phyloP scores from a whole-genome alignment of 1,139 yeast species.

The Yamadazyma mexicana region DNA sequence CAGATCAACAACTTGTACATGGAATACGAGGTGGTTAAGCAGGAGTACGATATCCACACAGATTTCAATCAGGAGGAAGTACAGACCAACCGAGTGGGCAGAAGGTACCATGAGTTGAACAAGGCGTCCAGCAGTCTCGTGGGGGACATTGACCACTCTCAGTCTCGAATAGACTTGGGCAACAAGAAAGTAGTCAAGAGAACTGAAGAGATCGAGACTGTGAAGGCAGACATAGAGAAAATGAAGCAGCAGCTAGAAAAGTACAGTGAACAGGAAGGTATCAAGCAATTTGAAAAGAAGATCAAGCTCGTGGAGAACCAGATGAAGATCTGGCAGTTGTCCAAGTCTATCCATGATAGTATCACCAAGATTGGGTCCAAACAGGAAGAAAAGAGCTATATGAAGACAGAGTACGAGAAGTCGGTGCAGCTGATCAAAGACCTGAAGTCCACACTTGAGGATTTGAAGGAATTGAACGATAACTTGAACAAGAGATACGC shows the following conservation, averaged over 20 bases:
- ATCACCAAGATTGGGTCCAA: conserved; percentile 35
- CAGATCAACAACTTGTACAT: conserved; percentile 34
- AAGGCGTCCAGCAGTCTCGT: conserved; percentile 27
- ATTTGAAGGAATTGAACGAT: conserved; percentile 24
- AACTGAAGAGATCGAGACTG: conserved; percentile 30
- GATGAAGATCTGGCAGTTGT: conserved; percentile 39
- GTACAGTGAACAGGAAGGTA: conserved; percentile 19
- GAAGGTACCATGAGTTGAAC: conserved; percentile 33
- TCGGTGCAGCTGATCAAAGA: conserved; percentile 59
- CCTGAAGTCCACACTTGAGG: conserved; percentile 42
- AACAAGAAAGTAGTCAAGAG: conserved; percentile 39
- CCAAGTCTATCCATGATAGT: conserved; percentile 38
- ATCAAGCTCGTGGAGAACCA: conserved; percentile 26
- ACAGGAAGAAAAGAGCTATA: conserved; percentile 61
- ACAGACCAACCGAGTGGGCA: conserved; percentile 25
- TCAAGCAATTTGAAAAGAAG: conserved; percentile 14
- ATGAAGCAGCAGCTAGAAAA: conserved; percentile 22
- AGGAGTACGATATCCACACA: conserved; percentile 27
- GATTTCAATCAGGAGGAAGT: conserved; percentile 24
- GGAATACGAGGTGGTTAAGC: conserved; percentile 25
- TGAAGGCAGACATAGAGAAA: conserved; percentile 20
- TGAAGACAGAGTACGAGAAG: conserved; percentile 62
- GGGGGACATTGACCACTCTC: conserved; percentile 40
- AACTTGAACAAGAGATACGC: conserved; percentile 22
- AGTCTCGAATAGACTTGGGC: conserved; percentile 41